Evolutionary conservation across 805 yeast species (phyloP), one percentile per base, ranked within the genome.

Genomic region (Lipomyces yamanashiensis): DNA sequence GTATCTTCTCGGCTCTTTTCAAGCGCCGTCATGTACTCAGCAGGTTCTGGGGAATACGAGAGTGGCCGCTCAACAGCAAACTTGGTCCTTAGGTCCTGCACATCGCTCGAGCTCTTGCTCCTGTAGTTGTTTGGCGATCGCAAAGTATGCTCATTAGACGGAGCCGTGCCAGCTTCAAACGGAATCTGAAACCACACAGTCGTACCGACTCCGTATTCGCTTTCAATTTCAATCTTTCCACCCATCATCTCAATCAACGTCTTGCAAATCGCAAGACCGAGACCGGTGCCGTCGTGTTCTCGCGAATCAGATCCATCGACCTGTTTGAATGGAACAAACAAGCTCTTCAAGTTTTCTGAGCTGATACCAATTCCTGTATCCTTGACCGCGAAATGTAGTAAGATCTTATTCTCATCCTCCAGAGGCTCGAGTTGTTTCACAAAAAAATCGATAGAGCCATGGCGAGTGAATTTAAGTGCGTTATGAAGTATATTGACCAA

Each of bases 351-450:
- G 12, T 21, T 19, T 17, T 55, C 64, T 6, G n/a, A 15, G 4
- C 21, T 7, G 37, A 61, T 61, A 7, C 64, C 64, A 33, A 61
- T 58, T 13, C 64, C 64, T 7, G 64, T 58, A 23, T 61, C 64
- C 17, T 40, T 23, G n/a, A 61, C 48, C 8, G n/a, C 23, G 40
- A 61, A 56, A 7, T n/a, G 36, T 45, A 58, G n/a, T 10, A 28
- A 15, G 34, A 51, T 17, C 17, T 59, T 54, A 13, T 21, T 19
- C 2, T 17, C 13, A 10, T 41, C 40, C 15, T 36, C 28, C 13
- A 17, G 2, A 2, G 55, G 23, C 33, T 52, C 44, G 5, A n/a
- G 21, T 41, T 43, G 50, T 23, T 23, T 19, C 4, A 52, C 55
- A 13, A 47, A n/a, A n/a, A 52, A 37, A 13, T 52, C 45, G 8